A percentile compares a stretch with the other conserved stretches of the same genome.
phyloP scores from a whole-genome alignment of 2,329 filamentous ascomycete genomes.

The Phyllosticta paracitricarpa region DNA sequence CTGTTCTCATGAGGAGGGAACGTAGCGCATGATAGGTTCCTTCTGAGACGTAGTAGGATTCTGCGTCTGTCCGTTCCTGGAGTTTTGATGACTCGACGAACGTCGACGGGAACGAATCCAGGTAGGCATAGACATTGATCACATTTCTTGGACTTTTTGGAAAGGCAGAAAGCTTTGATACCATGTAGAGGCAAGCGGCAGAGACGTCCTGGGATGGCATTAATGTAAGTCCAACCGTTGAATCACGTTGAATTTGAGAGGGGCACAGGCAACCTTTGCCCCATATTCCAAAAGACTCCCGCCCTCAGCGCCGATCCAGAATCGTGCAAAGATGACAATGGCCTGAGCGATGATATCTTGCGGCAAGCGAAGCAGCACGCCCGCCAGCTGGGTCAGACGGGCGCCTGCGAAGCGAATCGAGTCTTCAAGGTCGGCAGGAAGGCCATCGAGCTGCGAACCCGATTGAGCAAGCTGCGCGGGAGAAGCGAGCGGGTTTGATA shows the following conservation, averaged over 20 bases:
- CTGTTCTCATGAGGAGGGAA: slow-evolving; percentile 57
- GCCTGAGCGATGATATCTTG: slow-evolving; percentile 81
- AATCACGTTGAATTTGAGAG: slow-evolving; percentile 19
- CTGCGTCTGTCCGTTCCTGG: slow-evolving; percentile 16
- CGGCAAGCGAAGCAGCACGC: slow-evolving; percentile 70
- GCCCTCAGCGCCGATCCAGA: slow-evolving; percentile 56
- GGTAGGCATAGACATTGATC: slow-evolving; percentile 75
- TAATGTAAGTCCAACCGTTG: slow-evolving; percentile 4
- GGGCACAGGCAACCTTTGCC: slow-evolving; percentile 43
- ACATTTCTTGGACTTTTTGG: slow-evolving; percentile 71
- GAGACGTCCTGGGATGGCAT: slow-evolving; percentile 59
- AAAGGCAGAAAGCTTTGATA: slow-evolving; percentile 69
- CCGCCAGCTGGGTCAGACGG: slow-evolving; percentile 66
- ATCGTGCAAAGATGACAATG: slow-evolving; percentile 70
- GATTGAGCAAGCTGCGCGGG: slow-evolving; percentile 55
- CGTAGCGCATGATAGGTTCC: slow-evolving; percentile 58
- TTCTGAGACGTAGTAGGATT: slow-evolving; percentile 56
- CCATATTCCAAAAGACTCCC: slow-evolving; percentile 41
- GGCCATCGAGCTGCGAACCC: slow-evolving; percentile 44
- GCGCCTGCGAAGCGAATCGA: slow-evolving; percentile 62
- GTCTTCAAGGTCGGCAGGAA: slow-evolving; percentile 62
- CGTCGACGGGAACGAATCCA: slow-evolving; percentile 53
- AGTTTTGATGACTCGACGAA: slow-evolving; percentile 37
- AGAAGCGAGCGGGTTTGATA: slow-evolving; percentile 60
- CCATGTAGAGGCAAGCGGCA: slow-evolving; percentile 70